Evolutionary conservation across 805 yeast genomes (phyloP).

Genomic region (Wickerhamiella bombiphila): DNA sequence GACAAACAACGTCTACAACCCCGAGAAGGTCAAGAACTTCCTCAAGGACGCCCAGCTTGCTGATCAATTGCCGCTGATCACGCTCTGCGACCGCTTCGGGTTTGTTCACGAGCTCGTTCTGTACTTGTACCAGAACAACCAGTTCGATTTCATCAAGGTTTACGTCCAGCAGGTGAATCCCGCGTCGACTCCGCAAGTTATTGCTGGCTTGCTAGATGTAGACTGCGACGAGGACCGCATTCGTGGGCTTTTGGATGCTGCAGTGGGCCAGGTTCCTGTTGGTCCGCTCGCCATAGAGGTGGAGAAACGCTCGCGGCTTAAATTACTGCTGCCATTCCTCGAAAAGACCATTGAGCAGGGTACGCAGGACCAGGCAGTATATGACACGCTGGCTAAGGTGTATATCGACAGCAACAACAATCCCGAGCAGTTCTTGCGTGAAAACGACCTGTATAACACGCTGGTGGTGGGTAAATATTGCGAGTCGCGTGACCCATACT

Average conservation of each 20-base stretch:
- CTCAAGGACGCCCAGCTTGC: constrained; percentile 86
- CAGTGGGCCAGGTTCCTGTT: constrained; percentile 88
- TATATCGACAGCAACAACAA: constrained; percentile 95
- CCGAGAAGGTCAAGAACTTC: constrained; percentile 95
- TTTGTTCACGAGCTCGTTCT: constrained; percentile 88
- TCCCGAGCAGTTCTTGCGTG: constrained; percentile 91
- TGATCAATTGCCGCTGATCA: constrained; percentile 90
- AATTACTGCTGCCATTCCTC: constrained; percentile 79
- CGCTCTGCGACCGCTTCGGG: constrained; percentile 85
- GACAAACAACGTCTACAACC: constrained; percentile 86
- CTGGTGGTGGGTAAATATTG: constrained; percentile 93
- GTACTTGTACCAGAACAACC: constrained; percentile 88
- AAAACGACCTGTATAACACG: constrained; percentile 83
- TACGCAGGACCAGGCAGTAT: constrained; percentile 77
- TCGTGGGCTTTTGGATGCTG: constrained; percentile 65
- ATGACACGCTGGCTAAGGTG: constrained; percentile 89
- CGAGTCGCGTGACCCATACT: constrained; percentile 96
- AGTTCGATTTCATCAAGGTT: constrained; percentile 91
- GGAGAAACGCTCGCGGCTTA: constrained; percentile 89
- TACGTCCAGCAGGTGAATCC: constrained; percentile 98
- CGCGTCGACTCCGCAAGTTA: constrained; percentile 85
- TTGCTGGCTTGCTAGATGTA: constrained; percentile 91
- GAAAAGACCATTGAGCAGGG: constrained; percentile 77
- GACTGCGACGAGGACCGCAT: constrained; percentile 90
- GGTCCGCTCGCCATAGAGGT: constrained; percentile 82